Conservation (phyloP, 352 stramenopile species). For the Phytopythium cucurbitacearum region DNA sequence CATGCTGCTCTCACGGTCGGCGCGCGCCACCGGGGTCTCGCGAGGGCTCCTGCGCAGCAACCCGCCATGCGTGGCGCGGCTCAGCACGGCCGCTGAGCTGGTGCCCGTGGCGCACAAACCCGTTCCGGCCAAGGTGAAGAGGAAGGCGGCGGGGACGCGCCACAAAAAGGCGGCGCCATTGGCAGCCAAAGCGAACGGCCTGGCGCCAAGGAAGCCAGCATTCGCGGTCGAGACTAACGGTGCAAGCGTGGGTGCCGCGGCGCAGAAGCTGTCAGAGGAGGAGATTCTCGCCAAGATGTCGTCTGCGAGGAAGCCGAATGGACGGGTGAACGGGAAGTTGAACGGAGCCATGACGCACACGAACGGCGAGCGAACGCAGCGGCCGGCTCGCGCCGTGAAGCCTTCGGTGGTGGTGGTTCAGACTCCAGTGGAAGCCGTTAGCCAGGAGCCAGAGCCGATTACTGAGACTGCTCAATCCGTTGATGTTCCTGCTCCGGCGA, state of each 20-base stretch:
- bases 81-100: background rate
- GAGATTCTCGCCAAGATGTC: conserved; percentile 20
- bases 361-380: background rate
- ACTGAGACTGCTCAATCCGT: no score
- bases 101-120: conserved; percentile 14
- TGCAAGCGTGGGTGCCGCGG: conserved; percentile 1
- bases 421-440: no score
- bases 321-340: conserved; percentile 9
- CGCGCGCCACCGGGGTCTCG: background rate
- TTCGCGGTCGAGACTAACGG: no score
- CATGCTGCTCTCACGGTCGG: background rate
- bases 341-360: background rate
- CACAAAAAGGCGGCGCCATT: conserved; percentile 20
- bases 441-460: no score
- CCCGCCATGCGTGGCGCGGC: background rate
- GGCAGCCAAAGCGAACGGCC: conserved; percentile 6
- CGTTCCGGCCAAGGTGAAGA: conserved; percentile 21
- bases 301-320: conserved; percentile 10
- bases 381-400: background rate
- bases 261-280: conserved; percentile 31
- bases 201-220: background rate
- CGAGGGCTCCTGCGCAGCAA: background rate
- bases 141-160: conserved; percentile 18
- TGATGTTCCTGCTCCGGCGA: no score
- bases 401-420: conserved; percentile 12